Evolutionary conservation across 2,329 filamentous ascomycete genomes (phyloP), one percentile per base, ranked within the genome.

Genomic region (Fusarium guadeloupense): DNA sequence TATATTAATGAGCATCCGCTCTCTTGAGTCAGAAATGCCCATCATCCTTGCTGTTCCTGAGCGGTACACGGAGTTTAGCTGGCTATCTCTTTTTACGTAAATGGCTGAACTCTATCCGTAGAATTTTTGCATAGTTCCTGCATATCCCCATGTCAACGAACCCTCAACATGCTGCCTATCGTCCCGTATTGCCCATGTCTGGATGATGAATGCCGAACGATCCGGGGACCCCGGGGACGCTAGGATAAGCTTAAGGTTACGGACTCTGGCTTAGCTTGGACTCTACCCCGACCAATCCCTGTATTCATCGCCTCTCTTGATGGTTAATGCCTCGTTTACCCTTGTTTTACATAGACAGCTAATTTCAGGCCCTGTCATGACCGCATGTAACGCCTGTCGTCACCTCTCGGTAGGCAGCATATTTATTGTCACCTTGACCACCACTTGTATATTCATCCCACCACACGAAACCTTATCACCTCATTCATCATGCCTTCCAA

Each of bases 401-500:
- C 5, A 38, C 6, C 34, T 13, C n/a, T 37, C 30, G n/a, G n/a
- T 10, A 9, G 16, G 16, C 39, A 16, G 47, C 54, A 49, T 66
- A 64, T 66, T 62, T 56, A 59, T 28, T 48, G 21, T 28, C 42
- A 42, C 31, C 49, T 20, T 40, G n/a, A n/a, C 19, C 31, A 52
- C 54, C 13, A 23, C 31, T 37, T 48, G 59, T 45, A 12, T 26
- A 17, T 40, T 44, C 40, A n/a, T 38, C 43, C 33, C 34, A 34
- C 16, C 38, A 51, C 35, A 45, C 38, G 41, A 44, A 54, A 14
- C 46, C 39, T 14, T 30, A 23, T 35, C 23, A 10, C 10, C 31
- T 30, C 35, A 38, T 38, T 48, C 56, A 62, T 19, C 17, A 68
- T 68, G 65, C 55, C 66, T 51, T 59, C 65, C 25, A 8, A 42